Evolutionary conservation across 2,329 filamentous ascomycete genomes (phyloP).

Genomic region (Trichoderma koningiopsis): DNA sequence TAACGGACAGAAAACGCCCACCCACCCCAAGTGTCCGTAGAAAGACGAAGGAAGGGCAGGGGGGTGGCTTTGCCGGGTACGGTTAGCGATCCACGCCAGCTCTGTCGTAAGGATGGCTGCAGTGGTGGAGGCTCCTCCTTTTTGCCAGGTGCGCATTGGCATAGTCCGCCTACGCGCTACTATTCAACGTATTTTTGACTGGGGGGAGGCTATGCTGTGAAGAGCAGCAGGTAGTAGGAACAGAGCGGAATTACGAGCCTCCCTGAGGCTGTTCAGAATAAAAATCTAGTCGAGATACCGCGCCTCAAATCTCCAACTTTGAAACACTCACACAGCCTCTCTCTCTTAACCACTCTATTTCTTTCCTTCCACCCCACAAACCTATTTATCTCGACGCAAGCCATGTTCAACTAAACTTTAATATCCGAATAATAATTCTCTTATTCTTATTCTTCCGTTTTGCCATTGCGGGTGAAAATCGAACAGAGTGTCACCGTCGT

Average conservation of each 20-base stretch:
- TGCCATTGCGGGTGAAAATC: background rate
- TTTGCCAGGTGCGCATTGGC: slow-evolving; percentile 5
- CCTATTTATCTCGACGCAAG: background rate
- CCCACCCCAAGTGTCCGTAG: background rate
- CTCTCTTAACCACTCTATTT: background rate
- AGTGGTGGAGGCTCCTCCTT: slow-evolving; percentile 18
- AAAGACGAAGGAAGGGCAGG: background rate
- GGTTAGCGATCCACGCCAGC: slow-evolving; percentile 23
- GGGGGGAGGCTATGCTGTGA: slow-evolving; percentile 8
- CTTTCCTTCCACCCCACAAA: background rate
- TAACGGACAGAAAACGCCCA: background rate
- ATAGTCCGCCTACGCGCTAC: slow-evolving; percentile 11
- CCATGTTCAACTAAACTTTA: slow-evolving; percentile 16
- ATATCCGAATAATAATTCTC: background rate
- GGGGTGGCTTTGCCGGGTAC: slow-evolving; percentile 8
- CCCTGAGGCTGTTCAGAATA: background rate
- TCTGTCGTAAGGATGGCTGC: slow-evolving; percentile 5
- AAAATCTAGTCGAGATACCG: background rate
- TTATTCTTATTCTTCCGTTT: background rate
- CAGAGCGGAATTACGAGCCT: slow-evolving; percentile 13
- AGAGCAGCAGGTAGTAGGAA: background rate
- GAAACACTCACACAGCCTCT: background rate
- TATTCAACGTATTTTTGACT: background rate
- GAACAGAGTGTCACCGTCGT: background rate
- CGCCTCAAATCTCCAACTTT: background rate